Conservation (phyloP, 257 asterid genomes). For the Solanum clarkiae region DNA sequence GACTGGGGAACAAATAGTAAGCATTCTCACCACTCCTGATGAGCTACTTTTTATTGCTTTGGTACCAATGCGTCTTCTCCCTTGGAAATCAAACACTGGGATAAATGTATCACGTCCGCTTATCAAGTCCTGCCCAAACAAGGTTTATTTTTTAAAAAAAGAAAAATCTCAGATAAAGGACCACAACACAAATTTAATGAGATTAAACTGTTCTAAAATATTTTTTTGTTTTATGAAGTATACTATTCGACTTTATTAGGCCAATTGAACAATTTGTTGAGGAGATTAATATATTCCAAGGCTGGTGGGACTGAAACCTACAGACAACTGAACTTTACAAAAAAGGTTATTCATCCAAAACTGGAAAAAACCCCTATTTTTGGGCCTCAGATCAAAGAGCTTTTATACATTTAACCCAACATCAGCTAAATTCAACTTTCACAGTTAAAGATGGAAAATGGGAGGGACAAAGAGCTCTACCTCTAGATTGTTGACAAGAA, state of each 20-base stretch:
- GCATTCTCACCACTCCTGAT: constrained; percentile 78
- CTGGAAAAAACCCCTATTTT: not conserved
- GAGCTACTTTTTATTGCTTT: constrained; percentile 44
- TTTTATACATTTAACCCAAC: not conserved
- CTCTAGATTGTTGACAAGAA: constrained; percentile 83
- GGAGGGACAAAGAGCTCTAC: constrained; percentile 16
- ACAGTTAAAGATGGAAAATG: not conserved
- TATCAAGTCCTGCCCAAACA: constrained; percentile 57
- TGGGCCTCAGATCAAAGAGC: not conserved
- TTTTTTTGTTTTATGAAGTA: not conserved
- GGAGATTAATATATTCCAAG: not conserved
- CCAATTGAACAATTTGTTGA: not conserved
- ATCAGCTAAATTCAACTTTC: not conserved
- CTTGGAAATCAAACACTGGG: constrained; percentile 86
- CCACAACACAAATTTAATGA: not conserved
- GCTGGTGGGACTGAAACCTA: not conserved
- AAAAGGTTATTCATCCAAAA: not conserved
- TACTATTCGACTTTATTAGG: not conserved
- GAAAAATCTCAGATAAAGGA: not conserved
- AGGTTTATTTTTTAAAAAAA: not conserved
- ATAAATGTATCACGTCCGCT: constrained; percentile 58
- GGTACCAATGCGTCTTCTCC: constrained; percentile 62
- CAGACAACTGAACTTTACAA: not conserved
- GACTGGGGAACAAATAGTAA: not conserved
- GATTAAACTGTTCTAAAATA: not conserved